Evolutionary conservation across 768 basidiomycete genomes (phyloP).

Genomic region (Dioszegia crocea): DNA sequence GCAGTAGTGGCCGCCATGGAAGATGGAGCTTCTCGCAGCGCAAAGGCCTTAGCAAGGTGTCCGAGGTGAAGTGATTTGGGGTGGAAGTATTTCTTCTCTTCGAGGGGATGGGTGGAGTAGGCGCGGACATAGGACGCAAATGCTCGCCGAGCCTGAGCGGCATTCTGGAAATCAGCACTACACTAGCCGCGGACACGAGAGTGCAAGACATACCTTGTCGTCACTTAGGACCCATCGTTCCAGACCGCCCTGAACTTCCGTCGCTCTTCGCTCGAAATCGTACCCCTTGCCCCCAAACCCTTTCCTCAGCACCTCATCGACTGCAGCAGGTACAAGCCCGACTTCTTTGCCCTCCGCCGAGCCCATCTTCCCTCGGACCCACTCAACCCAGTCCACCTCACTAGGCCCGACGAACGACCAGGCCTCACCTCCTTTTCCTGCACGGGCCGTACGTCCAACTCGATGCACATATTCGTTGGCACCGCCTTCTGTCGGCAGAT

Average conservation of each 20-base stretch:
- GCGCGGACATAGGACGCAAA: constrained; percentile 91
- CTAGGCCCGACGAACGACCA: constrained; percentile 87
- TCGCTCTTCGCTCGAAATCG: constrained; percentile 84
- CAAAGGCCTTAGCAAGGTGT: constrained; percentile 57
- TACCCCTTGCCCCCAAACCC: constrained; percentile 80
- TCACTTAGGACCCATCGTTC: constrained; percentile 82
- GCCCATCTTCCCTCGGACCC: constrained; percentile 80
- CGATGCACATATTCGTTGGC: constrained; percentile 95
- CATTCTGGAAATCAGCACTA: constrained; percentile 57
- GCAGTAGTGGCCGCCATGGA: constrained; percentile 21
- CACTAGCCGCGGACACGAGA: not conserved
- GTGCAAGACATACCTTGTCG: constrained; percentile 59
- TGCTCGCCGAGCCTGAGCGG: constrained; percentile 71
- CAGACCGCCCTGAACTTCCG: constrained; percentile 89
- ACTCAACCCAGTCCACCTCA: constrained; percentile 82
- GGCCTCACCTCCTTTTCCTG: constrained; percentile 89
- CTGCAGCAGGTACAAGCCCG: constrained; percentile 59
- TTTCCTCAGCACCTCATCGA: constrained; percentile 66
- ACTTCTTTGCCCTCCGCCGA: constrained; percentile 53
- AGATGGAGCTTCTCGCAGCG: constrained; percentile 46
- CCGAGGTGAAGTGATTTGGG: constrained; percentile 89
- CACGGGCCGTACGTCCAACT: constrained; percentile 93
- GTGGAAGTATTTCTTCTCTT: constrained; percentile 96
- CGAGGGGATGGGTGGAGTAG: constrained; percentile 91
- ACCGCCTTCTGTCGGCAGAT: constrained; percentile 94